These are phyloP conservation scores for Coemansia furcata DNA, from an alignment of 192 early-diverging fungal genomes.

Conservation along the genomic window DNA sequence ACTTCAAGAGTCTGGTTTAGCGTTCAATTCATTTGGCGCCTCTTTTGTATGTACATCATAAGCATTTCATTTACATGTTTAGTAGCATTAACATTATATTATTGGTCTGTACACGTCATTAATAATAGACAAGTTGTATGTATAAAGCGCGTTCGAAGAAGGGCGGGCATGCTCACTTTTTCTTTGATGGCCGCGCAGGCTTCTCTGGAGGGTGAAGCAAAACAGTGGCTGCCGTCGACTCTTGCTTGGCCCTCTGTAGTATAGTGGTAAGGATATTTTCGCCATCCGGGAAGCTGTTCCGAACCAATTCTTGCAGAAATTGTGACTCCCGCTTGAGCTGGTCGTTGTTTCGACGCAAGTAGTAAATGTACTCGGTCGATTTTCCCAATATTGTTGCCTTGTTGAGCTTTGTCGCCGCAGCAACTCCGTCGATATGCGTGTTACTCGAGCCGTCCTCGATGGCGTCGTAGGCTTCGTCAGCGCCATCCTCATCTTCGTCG, in stretches of 20 bases:
- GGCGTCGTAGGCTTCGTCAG: slow-evolving; percentile 39
- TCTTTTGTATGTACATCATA: background rate
- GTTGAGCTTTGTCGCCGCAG: slow-evolving; percentile 83
- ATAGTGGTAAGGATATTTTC: slow-evolving; percentile 20
- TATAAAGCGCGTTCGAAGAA: background rate
- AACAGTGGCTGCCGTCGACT: slow-evolving; percentile 31
- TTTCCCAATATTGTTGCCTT: slow-evolving; percentile 92
- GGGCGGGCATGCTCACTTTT: slow-evolving; percentile 1
- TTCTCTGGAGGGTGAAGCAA: slow-evolving; percentile 27
- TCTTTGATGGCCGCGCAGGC: slow-evolving; percentile 16
- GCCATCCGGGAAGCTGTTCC: slow-evolving; percentile 28
- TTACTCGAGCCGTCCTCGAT: slow-evolving; percentile 19
- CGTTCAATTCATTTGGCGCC: background rate
- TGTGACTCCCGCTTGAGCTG: slow-evolving; percentile 37
- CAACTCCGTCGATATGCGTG: slow-evolving; percentile 72
- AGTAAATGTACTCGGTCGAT: slow-evolving; percentile 87
- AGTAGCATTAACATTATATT: background rate
- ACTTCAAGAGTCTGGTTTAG: background rate
- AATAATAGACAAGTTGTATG: background rate
- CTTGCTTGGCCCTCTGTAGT: slow-evolving; percentile 22
- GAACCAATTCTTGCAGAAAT: slow-evolving; percentile 35
- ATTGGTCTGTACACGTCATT: background rate
- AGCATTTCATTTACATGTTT: background rate
- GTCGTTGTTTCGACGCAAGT: slow-evolving; percentile 47
- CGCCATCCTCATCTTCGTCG: slow-evolving; percentile 44